phyloP scores from a whole-genome alignment of 2,329 filamentous ascomycete species.

The Apiospora sp. region DNA sequence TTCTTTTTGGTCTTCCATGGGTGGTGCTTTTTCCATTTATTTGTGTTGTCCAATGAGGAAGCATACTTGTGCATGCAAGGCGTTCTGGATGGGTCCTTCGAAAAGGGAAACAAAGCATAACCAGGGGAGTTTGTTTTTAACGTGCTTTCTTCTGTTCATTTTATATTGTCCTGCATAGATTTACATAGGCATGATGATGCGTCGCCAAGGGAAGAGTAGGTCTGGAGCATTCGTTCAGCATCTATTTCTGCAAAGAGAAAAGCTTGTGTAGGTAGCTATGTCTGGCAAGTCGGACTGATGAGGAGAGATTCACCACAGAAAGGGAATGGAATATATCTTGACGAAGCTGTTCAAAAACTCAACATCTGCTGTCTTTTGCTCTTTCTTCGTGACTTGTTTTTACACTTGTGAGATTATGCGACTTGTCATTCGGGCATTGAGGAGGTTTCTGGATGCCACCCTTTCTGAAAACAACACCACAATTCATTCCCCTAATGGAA shows the following conservation, averaged over 20 bases:
- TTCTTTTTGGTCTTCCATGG: neutral
- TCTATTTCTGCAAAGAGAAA: neutral
- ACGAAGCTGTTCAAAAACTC: slow-evolving; percentile 1
- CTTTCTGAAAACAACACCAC: too few species aligned
- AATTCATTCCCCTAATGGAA: too few species aligned
- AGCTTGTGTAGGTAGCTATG: slow-evolving; percentile 6
- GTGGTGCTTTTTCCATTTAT: slow-evolving; percentile 7
- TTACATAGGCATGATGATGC: slow-evolving; percentile 12
- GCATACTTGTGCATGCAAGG: slow-evolving; percentile 20
- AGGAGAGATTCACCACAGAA: neutral
- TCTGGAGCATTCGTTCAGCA: neutral
- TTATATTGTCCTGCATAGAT: slow-evolving; percentile 5
- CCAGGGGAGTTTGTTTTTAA: neutral
- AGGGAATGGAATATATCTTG: slow-evolving; percentile 4
- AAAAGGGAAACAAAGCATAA: slow-evolving; percentile 10
- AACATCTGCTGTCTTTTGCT: neutral
- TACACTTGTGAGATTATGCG: neutral
- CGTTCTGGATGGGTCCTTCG: slow-evolving; percentile 18
- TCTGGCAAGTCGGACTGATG: neutral
- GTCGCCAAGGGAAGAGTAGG: neutral
- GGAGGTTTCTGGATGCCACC: too few species aligned
- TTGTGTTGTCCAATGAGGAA: slow-evolving; percentile 19
- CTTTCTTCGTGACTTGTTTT: neutral
- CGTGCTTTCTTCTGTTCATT: neutral
- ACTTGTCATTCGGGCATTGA: neutral